Evolutionary conservation across 208 protist genomes (phyloP).

Genomic region (Blastocrithidia nonstop): DNA sequence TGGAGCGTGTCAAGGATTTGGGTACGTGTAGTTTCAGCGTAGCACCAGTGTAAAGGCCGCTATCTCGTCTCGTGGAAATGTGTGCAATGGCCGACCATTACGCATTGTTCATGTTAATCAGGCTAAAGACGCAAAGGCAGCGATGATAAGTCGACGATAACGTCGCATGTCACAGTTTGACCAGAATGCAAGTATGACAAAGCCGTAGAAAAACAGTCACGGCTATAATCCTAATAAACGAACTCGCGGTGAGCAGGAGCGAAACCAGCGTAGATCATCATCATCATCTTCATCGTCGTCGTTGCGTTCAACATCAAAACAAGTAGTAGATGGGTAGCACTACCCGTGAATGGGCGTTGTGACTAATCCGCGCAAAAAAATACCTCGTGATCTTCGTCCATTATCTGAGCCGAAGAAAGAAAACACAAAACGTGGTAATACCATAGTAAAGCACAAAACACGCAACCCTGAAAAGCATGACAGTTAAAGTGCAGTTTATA

Average conservation of each 20-base stretch:
- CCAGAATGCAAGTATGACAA: too few relatives aligned
- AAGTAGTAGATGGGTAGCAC: slow-evolving; percentile 8
- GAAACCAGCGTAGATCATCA: slow-evolving; percentile 4
- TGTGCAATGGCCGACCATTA: slow-evolving; percentile 55
- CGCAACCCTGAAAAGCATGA: slow-evolving; percentile 63
- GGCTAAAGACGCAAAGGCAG: slow-evolving; percentile 45
- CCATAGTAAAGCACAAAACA: slow-evolving; percentile 56
- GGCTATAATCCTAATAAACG: too few relatives aligned
- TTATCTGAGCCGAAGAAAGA: slow-evolving; percentile 59
- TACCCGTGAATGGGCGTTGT: slow-evolving; percentile 68
- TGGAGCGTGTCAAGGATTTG: slow-evolving; percentile 77
- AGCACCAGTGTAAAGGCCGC: slow-evolving; percentile 31
- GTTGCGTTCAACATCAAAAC: too few relatives aligned
- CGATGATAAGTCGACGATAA: slow-evolving; percentile 39
- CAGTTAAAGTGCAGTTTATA: too few relatives aligned
- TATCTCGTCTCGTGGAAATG: slow-evolving; percentile 39
- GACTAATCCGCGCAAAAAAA: slow-evolving; percentile 78
- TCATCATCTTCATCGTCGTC: too few relatives aligned
- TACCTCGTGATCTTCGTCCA: slow-evolving; percentile 64
- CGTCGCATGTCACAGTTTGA: slow-evolving; percentile 11
- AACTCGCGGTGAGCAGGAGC: too few relatives aligned
- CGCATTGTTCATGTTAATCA: slow-evolving; percentile 81
- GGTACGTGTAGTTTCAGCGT: slow-evolving; percentile 77
- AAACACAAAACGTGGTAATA: too few relatives aligned
- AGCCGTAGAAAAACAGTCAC: too few relatives aligned